These are phyloP conservation scores for Phytophthora pini DNA, from an alignment of 352 stramenopile species.

Conservation along the genomic window DNA sequence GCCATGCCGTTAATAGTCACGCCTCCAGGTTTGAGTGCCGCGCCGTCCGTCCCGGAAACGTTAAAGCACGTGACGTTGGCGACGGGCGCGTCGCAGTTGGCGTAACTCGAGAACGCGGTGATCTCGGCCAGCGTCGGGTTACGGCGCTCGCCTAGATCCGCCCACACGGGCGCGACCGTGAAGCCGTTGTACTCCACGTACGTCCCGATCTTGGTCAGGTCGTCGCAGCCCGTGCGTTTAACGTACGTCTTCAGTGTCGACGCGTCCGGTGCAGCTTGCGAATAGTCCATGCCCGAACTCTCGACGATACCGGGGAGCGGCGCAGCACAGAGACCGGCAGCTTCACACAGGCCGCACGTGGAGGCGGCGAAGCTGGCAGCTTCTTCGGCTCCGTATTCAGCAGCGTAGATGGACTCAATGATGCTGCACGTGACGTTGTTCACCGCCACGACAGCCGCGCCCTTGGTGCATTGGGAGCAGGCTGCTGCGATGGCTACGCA, in stretches of 20 bases:
- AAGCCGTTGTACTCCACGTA: constrained; percentile 74
- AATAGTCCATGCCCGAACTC: constrained; percentile 67
- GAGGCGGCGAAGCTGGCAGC: constrained; percentile 37
- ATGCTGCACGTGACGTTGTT: constrained; percentile 53
- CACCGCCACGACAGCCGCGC: constrained; percentile 40
- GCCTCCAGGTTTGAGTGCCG: constrained; percentile 44
- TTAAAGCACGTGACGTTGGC: constrained; percentile 64
- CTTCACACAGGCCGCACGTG: constrained; percentile 55
- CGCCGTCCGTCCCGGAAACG: constrained; percentile 59
- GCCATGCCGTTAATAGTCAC: constrained; percentile 57
- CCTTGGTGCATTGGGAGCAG: constrained; percentile 48
- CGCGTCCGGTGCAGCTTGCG: constrained; percentile 35
- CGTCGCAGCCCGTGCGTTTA: constrained; percentile 75
- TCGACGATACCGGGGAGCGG: constrained; percentile 65
- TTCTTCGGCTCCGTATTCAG: constrained; percentile 43
- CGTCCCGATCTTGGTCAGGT: constrained; percentile 58
- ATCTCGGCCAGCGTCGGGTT: constrained; percentile 73
- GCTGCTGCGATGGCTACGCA: constrained; percentile 43
- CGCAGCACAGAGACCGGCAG: constrained; percentile 62
- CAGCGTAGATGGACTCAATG: constrained; percentile 52
- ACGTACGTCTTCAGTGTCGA: constrained; percentile 51
- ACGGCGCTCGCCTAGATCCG: constrained; percentile 51
- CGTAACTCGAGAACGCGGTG: constrained; percentile 56
- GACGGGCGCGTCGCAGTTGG: constrained; percentile 52
- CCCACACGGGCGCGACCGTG: constrained; percentile 52